Evolutionary conservation across 2,329 filamentous ascomycete species (phyloP).

Genomic region (Cryphonectria nitschkei): DNA sequence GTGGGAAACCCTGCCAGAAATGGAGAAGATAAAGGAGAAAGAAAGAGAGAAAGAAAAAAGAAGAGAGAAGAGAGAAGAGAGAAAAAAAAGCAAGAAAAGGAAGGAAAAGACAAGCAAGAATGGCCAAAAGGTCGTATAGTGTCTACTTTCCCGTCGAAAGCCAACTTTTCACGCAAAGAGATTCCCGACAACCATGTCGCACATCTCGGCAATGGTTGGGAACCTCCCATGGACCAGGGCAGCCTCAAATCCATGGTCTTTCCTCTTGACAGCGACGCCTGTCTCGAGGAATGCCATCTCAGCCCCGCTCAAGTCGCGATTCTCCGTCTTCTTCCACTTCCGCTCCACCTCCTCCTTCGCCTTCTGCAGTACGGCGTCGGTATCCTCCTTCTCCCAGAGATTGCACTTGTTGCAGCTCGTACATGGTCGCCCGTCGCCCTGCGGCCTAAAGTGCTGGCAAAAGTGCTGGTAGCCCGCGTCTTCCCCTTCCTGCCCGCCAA

Average conservation of each 20-base stretch:
- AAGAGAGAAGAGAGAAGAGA: not conserved
- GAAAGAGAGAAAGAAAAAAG: not conserved
- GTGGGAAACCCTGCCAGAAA: too few relatives aligned
- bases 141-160: not conserved
- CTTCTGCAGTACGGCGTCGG: constrained; percentile 66
- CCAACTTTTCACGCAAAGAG: constrained; percentile 42
- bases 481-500: constrained; percentile 49
- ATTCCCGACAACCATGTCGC: constrained; percentile 50
- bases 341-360: constrained; percentile 74
- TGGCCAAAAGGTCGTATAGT: not conserved
- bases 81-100: not conserved
- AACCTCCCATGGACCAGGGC: constrained; percentile 40
- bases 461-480: constrained; percentile 88
- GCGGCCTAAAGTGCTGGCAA: constrained; percentile 89
- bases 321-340: constrained; percentile 70
- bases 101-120: not conserved
- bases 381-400: constrained; percentile 76
- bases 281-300: constrained; percentile 63
- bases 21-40: not conserved
- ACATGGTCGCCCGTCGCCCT: constrained; percentile 73
- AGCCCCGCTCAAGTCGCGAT: constrained; percentile 56
- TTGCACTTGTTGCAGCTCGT: constrained; percentile 80
- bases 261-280: constrained; percentile 45
- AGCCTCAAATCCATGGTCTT: constrained; percentile 37
- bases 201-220: constrained; percentile 48